Percentiles rank a stretch among this genome's conserved stretches.
Conservation (phyloP, 2,329 filamentous ascomycete genomes). For the Trichophyton schoenleinii region DNA sequence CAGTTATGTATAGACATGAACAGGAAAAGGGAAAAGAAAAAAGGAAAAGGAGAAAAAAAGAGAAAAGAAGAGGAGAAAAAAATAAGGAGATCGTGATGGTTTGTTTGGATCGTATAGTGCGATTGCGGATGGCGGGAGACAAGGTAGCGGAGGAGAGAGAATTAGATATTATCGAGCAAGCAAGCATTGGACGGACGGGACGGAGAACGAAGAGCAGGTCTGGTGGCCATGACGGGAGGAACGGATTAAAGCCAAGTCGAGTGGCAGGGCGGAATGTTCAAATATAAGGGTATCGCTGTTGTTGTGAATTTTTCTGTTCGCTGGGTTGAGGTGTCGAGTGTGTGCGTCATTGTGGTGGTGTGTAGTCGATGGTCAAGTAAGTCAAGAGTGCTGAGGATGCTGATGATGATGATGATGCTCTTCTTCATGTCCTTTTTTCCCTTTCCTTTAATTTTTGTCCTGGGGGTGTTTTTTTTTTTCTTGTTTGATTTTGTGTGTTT, state of each 20-base stretch:
- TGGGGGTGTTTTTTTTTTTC: not conserved
- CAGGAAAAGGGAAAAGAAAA: too few species aligned
- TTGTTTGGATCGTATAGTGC: not conserved
- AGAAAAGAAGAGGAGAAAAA: too few species aligned
- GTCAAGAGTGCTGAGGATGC: constrained; percentile 4
- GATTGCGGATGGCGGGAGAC: not conserved
- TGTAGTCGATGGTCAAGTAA: too few species aligned
- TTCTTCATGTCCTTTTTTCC: too few species aligned
- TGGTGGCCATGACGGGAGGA: too few species aligned
- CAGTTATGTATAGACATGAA: constrained; percentile 3
- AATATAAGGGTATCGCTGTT: not conserved
- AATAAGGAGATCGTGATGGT: constrained; percentile 1
- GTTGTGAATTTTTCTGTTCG: not conserved
- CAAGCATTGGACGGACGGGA: not conserved
- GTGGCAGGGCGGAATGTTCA: not conserved
- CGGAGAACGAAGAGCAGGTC: too few species aligned
- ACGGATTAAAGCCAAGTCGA: not conserved
- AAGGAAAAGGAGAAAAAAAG: too few species aligned
- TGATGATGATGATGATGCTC: too few species aligned
- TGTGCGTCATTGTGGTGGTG: too few species aligned
- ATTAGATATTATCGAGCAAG: constrained; percentile 1
- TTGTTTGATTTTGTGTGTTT: not conserved
- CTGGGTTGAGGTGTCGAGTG: not conserved
- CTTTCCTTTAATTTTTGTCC: too few species aligned
- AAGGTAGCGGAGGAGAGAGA: not conserved